Evolutionary conservation across 371 early-diverging fungal species (phyloP).

Genomic region (Entomophthora muscae): DNA sequence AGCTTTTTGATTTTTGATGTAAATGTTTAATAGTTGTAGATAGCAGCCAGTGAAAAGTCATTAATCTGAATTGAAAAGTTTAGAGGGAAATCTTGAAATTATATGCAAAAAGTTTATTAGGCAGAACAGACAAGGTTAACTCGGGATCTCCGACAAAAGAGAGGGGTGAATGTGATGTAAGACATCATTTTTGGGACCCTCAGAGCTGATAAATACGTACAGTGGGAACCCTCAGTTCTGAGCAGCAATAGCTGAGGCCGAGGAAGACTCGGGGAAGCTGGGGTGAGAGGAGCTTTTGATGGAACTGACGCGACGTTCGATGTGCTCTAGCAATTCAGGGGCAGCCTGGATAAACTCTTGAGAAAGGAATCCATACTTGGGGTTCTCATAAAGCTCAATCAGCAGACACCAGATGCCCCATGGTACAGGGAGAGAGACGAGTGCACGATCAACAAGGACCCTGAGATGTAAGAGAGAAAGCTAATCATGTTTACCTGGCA

Average conservation of each 20-base stretch:
- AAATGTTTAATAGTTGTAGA: no score
- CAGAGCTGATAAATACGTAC: not conserved
- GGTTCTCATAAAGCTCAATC: constrained; percentile 90
- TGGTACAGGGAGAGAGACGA: constrained; percentile 94
- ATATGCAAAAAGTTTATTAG: not conserved
- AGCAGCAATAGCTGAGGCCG: not conserved
- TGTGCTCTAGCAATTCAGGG: constrained; percentile 27
- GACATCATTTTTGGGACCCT: not conserved
- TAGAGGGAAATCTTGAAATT: no score
- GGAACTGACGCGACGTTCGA: not conserved
- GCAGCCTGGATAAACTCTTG: constrained; percentile 56
- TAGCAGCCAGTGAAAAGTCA: no score
- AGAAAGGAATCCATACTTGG: constrained; percentile 74
- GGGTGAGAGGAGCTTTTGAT: not conserved
- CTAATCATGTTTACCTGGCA: constrained; percentile 29
- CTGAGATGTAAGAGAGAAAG: constrained; percentile 17
- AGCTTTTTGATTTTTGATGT: no score
- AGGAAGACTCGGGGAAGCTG: not conserved
- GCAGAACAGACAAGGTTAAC: not conserved
- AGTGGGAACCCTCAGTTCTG: not conserved
- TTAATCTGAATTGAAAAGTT: no score
- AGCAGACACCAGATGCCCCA: constrained; percentile 94
- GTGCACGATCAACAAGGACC: constrained; percentile 83
- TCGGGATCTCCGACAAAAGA: not conserved
- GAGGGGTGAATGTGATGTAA: not conserved